phyloP scores from a whole-genome alignment of 768 basidiomycete genomes.

The Lactarius quietus region DNA sequence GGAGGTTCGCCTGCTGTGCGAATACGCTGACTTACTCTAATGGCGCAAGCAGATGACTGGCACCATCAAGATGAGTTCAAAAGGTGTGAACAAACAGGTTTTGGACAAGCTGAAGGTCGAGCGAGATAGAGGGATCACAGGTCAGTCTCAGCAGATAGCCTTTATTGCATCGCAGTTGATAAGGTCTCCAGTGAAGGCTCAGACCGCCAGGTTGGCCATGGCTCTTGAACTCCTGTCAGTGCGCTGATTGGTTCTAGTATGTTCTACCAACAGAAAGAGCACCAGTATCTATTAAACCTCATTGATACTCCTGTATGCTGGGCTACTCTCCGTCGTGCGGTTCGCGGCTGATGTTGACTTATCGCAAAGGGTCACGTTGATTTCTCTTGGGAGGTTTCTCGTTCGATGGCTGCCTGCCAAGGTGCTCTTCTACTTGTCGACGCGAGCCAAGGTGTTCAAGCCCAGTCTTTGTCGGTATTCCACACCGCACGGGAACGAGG shows the following conservation, averaged over 20 bases:
- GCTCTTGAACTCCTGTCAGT: constrained; percentile 12
- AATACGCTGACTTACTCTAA: constrained; percentile 15
- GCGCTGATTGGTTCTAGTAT: constrained; percentile 49
- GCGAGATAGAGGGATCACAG: constrained; percentile 93
- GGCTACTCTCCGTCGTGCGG: background rate
- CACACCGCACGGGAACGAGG: constrained; percentile 82
- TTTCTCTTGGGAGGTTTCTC: constrained; percentile 95
- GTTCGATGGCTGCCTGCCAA: constrained; percentile 90
- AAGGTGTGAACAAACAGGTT: constrained; percentile 76
- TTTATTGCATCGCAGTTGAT: constrained; percentile 1
- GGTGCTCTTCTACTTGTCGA: constrained; percentile 86
- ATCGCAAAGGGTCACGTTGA: constrained; percentile 83
- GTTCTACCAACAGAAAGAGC: constrained; percentile 58
- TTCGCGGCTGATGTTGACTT: background rate
- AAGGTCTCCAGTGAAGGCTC: constrained; percentile 74
- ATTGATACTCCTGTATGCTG: constrained; percentile 87
- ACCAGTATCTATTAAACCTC: constrained; percentile 77
- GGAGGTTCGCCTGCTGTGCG: constrained; percentile 50
- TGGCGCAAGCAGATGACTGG: constrained; percentile 65
- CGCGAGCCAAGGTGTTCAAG: constrained; percentile 97
- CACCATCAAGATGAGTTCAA: constrained; percentile 66
- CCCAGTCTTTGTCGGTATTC: constrained; percentile 94
- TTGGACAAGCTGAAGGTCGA: constrained; percentile 96
- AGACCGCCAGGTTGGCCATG: constrained; percentile 71
- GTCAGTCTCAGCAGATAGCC: constrained; percentile 37